Evolutionary conservation across 2,329 filamentous ascomycete genomes (phyloP), one percentile per base, ranked within the genome.

Genomic region (Neonectria magnoliae): DNA sequence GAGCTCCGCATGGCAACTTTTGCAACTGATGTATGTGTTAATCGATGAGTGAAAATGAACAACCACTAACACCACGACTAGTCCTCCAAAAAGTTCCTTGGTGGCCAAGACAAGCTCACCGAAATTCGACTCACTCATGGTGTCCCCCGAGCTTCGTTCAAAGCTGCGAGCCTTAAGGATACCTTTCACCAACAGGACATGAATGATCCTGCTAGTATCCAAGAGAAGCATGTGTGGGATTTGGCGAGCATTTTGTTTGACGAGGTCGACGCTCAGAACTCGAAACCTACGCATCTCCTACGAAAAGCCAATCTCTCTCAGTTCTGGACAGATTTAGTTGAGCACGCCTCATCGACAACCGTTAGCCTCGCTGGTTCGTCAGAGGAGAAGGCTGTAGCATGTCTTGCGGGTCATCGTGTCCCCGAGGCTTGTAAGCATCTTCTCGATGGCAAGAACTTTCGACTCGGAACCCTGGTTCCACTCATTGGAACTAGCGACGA

Each of bases 221-320:
- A 93, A 62, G 93, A 97, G 78, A 88, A 89, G 73, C 84, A 89
- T 14, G 89, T 96, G 1, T 99, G 97, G 96, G 87, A 93, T 65
- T 84, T 99, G 38, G 91, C 93, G 1, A 92, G 92, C 62, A 90
- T 98, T 41, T 85, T 99, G 4, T 99, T 97, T 74, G 94, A 97
- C 69, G 84, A 89, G n/a, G 67, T 88, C 11, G 81, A 66, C 2
- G 53, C 81, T 16, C 75, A 85, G 31, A 79, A 82, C 2, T 62
- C 78, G 1, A 71, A 81, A 11, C 74, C 78, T 0, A 72, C 77
- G 5, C 77, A 82, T 38, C 75, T 77, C 45, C 50, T 81, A 20
- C 85, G 88, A 38, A 85, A 91, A 69, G 87, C 90, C 62, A 88
- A 84, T 59, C 83, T 98, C n/a, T 88, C 89, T 1, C 81, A 84